Base-by-base conservation (phyloP, 495 filamentous ascomycete species). In the Podospora conica region DNA sequence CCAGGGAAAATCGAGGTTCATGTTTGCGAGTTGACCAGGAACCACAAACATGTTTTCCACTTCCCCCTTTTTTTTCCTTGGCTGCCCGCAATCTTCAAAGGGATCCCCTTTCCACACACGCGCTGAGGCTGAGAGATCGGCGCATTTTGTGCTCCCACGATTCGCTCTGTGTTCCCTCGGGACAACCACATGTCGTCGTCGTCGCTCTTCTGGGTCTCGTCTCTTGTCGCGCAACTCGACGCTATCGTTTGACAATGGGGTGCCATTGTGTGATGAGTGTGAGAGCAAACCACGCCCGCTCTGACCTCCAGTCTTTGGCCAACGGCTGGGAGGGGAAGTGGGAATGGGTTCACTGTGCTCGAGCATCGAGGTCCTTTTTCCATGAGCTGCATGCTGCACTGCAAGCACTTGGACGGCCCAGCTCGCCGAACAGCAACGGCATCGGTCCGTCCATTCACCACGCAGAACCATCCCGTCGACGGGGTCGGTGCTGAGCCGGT, bases 371-470 rank as follows among this genome's bases (percentile, higher is more conserved):
- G 40, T 48, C 40, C 40, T 48, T 48, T 48, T 40, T n/a, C 8
- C 12, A 48, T 1, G 11, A 31, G 29, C 29, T 31, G 29, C 29
- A 31, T 31, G 29, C 9, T n/a, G 40, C n/a, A n/a, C 40, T 48
- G 40, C 40, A 63, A 54, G 61, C 61, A 55, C 61, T 63, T 31
- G 61, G 28, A 55, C 53, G 61, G 31, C 76, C 73, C 76, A 75
- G 69, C 74, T 70, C 62, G 70, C 66, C 65, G 24, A 56, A 67
- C 58, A 55, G 66, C 72, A 72, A 10, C 22, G 5, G 21, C 54
- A 61, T 10, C 56, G 18, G 4, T 53, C 12, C 12, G 20, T 48
- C 54, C 29, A 28, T 23, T 59, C 10, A 23, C 27, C 12, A 9
- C 40, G 0, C 20, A 20, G 21, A 7, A 24, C 12, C 27, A 0